phyloP scores from a whole-genome alignment of 2,329 filamentous ascomycete genomes.

The Scedosporium minutisporum region DNA sequence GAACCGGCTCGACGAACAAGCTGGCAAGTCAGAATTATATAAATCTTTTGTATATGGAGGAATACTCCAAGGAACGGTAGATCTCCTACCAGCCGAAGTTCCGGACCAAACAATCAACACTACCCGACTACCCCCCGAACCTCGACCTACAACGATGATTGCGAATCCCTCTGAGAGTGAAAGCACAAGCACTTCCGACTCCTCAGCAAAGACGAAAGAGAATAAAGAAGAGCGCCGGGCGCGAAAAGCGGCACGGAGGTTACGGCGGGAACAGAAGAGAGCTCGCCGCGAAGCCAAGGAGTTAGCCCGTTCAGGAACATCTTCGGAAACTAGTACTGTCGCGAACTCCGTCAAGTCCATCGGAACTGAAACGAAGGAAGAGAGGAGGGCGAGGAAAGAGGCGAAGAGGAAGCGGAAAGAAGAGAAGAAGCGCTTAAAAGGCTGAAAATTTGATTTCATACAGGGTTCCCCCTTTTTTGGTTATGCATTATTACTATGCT shows the following conservation, averaged over 20 bases:
- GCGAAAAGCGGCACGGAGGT: slow-evolving; percentile 23
- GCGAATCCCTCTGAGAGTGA: slow-evolving; percentile 7
- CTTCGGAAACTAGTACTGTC: slow-evolving; percentile 12
- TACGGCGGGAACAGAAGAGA: slow-evolving; percentile 15
- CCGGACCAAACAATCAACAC: slow-evolving; percentile 2
- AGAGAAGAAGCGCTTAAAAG: slow-evolving; percentile 31
- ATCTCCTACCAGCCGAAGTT: slow-evolving; percentile 8
- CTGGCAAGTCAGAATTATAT: slow-evolving; percentile 59
- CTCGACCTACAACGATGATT: background rate
- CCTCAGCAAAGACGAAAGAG: slow-evolving; percentile 19
- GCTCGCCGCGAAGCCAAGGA: slow-evolving; percentile 15
- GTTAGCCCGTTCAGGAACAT: slow-evolving; percentile 8
- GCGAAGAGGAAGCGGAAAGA: slow-evolving; percentile 22
- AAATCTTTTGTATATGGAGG: slow-evolving; percentile 78
- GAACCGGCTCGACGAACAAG: slow-evolving; percentile 44
- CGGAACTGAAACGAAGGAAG: slow-evolving; percentile 16
- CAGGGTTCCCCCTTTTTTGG: background rate
- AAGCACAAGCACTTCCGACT: slow-evolving; percentile 8
- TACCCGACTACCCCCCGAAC: background rate
- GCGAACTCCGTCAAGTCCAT: background rate
- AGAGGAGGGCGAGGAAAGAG: slow-evolving; percentile 17
- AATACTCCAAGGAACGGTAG: slow-evolving; percentile 61
- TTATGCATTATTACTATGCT: background rate
- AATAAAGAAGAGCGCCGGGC: slow-evolving; percentile 33
- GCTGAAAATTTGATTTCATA: background rate